Percentiles rank a stretch among this genome's conserved stretches.
These are phyloP conservation scores for Myotisia sp. DNA, from an alignment of 2,329 filamentous ascomycete genomes.

Conservation along the genomic window DNA sequence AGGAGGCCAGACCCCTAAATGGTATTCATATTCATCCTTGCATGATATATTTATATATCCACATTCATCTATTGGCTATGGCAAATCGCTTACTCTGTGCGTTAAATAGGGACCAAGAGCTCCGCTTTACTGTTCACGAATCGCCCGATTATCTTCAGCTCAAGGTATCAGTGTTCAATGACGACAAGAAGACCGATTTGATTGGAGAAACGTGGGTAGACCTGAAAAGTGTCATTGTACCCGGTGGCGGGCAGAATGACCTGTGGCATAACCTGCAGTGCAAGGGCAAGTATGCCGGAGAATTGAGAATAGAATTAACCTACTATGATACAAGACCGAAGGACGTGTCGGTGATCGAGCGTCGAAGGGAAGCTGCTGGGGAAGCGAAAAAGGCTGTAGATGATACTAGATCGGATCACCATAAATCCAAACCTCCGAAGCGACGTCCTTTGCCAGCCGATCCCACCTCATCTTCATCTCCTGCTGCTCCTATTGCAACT, in stretches of 20 bases:
- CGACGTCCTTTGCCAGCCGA: slow-evolving; percentile 71
- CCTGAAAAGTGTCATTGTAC: slow-evolving; percentile 62
- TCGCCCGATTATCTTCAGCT: slow-evolving; percentile 91
- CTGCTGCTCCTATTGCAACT: slow-evolving; percentile 19
- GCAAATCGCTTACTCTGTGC: not conserved
- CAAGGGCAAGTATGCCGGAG: slow-evolving; percentile 89
- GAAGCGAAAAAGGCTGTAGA: slow-evolving; percentile 16
- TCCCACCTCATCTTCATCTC: slow-evolving; percentile 44
- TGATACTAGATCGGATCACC: slow-evolving; percentile 28
- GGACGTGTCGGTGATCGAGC: slow-evolving; percentile 50
- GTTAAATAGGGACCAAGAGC: slow-evolving; percentile 73
- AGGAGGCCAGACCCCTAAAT: slow-evolving; percentile 88
- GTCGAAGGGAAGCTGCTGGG: slow-evolving; percentile 34
- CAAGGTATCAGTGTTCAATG: slow-evolving; percentile 92
- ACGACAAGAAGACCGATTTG: slow-evolving; percentile 93
- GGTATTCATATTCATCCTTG: slow-evolving; percentile 43
- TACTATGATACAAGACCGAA: slow-evolving; percentile 86
- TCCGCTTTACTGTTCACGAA: slow-evolving; percentile 91
- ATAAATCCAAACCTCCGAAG: slow-evolving; percentile 53
- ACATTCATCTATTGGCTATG: slow-evolving; percentile 1
- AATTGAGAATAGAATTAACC: slow-evolving; percentile 87
- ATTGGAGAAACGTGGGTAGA: slow-evolving; percentile 91
- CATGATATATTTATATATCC: not conserved
- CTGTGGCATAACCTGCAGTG: slow-evolving; percentile 79
- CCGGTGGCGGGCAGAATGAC: slow-evolving; percentile 85